A percentile compares a stretch with the other conserved stretches of the same genome.
Conservation (phyloP, 331 rosid species). For the Malus hybrid region DNA sequence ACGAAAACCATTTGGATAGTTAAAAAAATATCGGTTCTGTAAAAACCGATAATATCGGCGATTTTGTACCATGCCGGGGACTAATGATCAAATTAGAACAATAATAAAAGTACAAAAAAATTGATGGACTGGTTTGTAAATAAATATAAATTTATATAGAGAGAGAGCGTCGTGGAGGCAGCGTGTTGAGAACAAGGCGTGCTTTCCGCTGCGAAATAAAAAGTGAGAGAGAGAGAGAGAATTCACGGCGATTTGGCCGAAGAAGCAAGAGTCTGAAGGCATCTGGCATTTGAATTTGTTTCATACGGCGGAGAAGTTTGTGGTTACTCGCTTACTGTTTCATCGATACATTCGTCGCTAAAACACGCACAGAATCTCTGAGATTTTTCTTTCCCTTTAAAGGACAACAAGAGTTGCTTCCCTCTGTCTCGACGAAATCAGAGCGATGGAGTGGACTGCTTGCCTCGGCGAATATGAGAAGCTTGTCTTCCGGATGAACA, state of each 20-base stretch:
- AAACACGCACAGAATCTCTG: neutral
- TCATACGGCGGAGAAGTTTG: slow-evolving; percentile 5
- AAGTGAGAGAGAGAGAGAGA: slow-evolving; percentile 9
- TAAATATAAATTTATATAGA: no score
- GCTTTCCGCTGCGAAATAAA: slow-evolving; percentile 31
- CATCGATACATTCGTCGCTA: slow-evolving; percentile 14
- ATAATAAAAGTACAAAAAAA: no score
- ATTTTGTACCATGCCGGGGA: no score
- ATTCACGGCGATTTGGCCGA: slow-evolving; percentile 37
- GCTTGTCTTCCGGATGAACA: slow-evolving; percentile 70
- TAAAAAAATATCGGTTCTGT: no score
- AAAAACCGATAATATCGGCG: no score
- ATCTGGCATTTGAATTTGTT: slow-evolving; percentile 14
- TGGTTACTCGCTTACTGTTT: neutral
- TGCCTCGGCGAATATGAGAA: slow-evolving; percentile 71
- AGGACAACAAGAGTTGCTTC: neutral
- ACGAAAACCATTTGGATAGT: no score
- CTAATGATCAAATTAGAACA: no score
- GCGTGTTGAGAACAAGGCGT: slow-evolving; percentile 29
- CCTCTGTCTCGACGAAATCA: neutral
- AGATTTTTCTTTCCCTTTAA: no score
- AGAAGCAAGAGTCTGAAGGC: slow-evolving; percentile 31
- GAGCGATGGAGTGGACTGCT: slow-evolving; percentile 68
- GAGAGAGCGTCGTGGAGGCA: no score
- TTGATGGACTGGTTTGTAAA: no score